A percentile compares a stretch with the other conserved stretches of the same genome.
These are phyloP conservation scores for Pelargonium myrrhifolium DNA, from an alignment of 441 rosid genomes.

Conservation along the genomic window DNA sequence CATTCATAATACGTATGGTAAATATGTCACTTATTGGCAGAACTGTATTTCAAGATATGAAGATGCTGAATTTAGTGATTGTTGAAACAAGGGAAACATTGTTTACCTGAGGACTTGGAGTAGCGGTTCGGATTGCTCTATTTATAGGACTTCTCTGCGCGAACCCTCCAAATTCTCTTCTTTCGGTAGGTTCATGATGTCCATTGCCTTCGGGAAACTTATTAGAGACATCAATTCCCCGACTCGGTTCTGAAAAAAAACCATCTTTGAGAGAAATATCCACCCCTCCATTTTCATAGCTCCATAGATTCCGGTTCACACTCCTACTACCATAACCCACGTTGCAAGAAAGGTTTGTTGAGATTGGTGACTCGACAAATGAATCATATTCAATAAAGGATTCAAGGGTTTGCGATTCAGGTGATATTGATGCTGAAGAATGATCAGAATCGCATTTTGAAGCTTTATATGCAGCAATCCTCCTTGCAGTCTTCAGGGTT, in stretches of 20 bases:
- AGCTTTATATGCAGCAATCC: conserved; percentile 42
- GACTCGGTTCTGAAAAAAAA: conserved; percentile 42
- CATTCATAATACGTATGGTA: not conserved
- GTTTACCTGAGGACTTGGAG: conserved; percentile 82
- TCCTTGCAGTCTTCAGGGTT: conserved; percentile 68
- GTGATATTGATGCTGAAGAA: conserved; percentile 54
- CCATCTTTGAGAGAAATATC: conserved; percentile 89
- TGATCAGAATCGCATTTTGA: conserved; percentile 37
- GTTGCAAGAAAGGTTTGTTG: conserved; percentile 40
- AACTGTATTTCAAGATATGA: not conserved
- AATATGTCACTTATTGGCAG: not conserved
- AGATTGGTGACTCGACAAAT: conserved; percentile 56
- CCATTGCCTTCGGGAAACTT: conserved; percentile 32
- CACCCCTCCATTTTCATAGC: conserved; percentile 53
- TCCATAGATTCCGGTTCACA: conserved; percentile 67
- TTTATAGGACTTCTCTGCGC: conserved; percentile 37
- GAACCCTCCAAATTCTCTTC: conserved; percentile 64
- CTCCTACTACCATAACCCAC: conserved; percentile 47
- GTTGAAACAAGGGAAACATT: not conserved
- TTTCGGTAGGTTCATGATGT: conserved; percentile 30
- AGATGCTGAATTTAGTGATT: not conserved
- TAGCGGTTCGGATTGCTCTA: conserved; percentile 36
- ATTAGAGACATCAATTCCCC: conserved; percentile 34
- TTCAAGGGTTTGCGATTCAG: conserved; percentile 73
- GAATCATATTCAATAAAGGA: conserved; percentile 64